These are phyloP conservation scores for Francoa sonchifolia DNA, from an alignment of 441 rosid species.

Conservation along the genomic window DNA sequence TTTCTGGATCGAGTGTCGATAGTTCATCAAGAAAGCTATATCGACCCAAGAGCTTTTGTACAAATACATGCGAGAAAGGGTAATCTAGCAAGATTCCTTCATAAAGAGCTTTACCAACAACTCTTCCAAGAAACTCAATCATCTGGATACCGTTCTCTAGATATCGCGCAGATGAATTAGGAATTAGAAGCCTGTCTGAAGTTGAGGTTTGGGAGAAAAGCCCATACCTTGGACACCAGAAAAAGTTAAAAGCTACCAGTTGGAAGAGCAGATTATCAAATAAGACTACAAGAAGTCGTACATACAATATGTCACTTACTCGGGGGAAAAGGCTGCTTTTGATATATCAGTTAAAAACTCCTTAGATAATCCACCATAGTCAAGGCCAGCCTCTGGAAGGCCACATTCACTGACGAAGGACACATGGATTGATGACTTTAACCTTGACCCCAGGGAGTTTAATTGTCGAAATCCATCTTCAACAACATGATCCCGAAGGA, in stretches of 20 bases:
- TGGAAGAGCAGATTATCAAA: constrained; percentile 5
- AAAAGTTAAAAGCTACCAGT: constrained; percentile 9
- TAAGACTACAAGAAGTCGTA: constrained; percentile 8
- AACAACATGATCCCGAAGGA: constrained; percentile 82
- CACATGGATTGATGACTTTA: constrained; percentile 88
- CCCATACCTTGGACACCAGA: constrained; percentile 50
- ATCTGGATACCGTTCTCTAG: constrained; percentile 80
- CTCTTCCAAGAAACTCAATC: constrained; percentile 98
- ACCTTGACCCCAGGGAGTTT: constrained; percentile 70
- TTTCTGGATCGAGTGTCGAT: constrained; percentile 93
- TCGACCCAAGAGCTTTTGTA: constrained; percentile 89
- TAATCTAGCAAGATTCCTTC: constrained; percentile 95
- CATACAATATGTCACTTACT: constrained; percentile 41
- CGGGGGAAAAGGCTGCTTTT: constrained; percentile 84
- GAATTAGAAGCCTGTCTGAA: constrained; percentile 76
- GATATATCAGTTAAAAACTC: constrained; percentile 96
- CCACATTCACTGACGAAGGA: constrained; percentile 97
- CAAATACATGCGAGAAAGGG: constrained; percentile 84
- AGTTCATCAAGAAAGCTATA: constrained; percentile 97
- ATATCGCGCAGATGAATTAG: constrained; percentile 75
- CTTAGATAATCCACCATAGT: constrained; percentile 94
- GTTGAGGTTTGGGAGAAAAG: constrained; percentile 80
- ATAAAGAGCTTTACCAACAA: constrained; percentile 96
- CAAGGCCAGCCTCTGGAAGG: constrained; percentile 97
- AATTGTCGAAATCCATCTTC: constrained; percentile 92